phyloP scores from a whole-genome alignment of 2,329 filamentous ascomycete species.

The Penicillium olsonii region DNA sequence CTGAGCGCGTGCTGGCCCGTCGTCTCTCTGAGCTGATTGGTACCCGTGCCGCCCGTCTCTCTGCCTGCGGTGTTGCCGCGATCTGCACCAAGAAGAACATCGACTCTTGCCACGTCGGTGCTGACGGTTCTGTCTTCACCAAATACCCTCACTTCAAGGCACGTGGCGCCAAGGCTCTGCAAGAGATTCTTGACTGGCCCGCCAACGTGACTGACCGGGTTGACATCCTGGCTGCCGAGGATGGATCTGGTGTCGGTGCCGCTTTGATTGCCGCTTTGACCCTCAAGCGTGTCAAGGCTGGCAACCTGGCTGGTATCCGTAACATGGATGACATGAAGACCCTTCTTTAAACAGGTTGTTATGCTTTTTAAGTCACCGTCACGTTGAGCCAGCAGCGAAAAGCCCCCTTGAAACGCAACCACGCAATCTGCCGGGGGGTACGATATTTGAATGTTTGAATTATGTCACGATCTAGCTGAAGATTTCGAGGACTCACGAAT shows the following conservation, averaged over 20 bases:
- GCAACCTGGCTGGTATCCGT: constrained; percentile 60
- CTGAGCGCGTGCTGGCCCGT: constrained; percentile 86
- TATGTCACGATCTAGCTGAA: neutral
- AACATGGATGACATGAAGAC: constrained; percentile 46
- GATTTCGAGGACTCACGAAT: neutral
- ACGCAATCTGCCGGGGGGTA: neutral
- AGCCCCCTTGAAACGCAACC: neutral
- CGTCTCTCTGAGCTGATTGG: constrained; percentile 91
- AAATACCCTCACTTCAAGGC: constrained; percentile 99
- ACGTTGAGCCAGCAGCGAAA: neutral
- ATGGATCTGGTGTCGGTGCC: constrained; percentile 95
- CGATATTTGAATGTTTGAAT: neutral
- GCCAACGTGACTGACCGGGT: constrained; percentile 83
- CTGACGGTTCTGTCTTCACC: constrained; percentile 97
- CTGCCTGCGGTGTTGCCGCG: constrained; percentile 90
- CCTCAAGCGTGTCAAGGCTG: constrained; percentile 62
- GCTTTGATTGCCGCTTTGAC: constrained; percentile 83
- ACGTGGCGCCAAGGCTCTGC: constrained; percentile 82
- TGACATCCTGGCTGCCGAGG: constrained; percentile 85
- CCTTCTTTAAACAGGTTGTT: constrained; percentile 21
- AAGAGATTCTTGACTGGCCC: constrained; percentile 95
- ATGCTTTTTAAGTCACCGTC: neutral
- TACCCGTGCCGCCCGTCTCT: constrained; percentile 88
- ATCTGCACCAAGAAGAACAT: constrained; percentile 97
- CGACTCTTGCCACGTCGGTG: constrained; percentile 85